Evolutionary conservation across 1,139 yeast genomes (phyloP).

Genomic region (Blastobotrys raffinosifermentans): DNA sequence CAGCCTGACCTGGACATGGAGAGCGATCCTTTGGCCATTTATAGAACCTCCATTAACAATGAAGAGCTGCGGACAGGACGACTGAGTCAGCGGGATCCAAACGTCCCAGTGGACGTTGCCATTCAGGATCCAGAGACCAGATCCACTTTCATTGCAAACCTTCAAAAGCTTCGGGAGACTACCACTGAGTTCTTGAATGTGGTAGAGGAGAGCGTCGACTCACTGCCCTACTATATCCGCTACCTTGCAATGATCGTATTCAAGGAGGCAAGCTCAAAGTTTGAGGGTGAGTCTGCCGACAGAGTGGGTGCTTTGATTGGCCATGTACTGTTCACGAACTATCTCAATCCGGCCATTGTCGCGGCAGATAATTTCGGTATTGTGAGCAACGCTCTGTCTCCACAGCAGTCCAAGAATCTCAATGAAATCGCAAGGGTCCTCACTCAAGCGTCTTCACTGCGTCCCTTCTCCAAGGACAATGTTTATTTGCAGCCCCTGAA

Average conservation of each 20-base stretch:
- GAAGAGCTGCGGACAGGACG: conserved; percentile 42
- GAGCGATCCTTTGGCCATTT: conserved; percentile 66
- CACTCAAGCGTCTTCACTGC: conserved; percentile 60
- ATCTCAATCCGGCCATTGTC: conserved; percentile 58
- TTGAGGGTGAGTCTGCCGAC: conserved; percentile 27
- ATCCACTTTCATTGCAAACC: conserved; percentile 59
- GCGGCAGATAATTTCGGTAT: conserved; percentile 64
- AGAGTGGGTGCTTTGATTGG: conserved; percentile 65
- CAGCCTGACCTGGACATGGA: conserved; percentile 62
- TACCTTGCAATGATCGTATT: conserved; percentile 41
- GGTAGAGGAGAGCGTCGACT: conserved; percentile 39
- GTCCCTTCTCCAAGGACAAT: conserved; percentile 55
- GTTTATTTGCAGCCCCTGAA: conserved; percentile 75
- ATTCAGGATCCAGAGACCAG: conserved; percentile 74
- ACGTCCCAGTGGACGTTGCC: conserved; percentile 57
- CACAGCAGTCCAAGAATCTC: conserved; percentile 46
- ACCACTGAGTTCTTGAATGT: conserved; percentile 53
- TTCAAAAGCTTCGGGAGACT: conserved; percentile 68
- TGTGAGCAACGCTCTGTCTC: conserved; percentile 32
- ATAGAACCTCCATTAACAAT: conserved; percentile 41
- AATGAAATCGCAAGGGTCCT: conserved; percentile 54
- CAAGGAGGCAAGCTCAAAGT: conserved; percentile 37
- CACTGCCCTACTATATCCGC: conserved; percentile 61
- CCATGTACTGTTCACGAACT: conserved; percentile 57
- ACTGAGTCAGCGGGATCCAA: conserved; percentile 41